Evolutionary conservation across 2,329 filamentous ascomycete species (phyloP).

Genomic region (Tolypocladium amazonense): DNA sequence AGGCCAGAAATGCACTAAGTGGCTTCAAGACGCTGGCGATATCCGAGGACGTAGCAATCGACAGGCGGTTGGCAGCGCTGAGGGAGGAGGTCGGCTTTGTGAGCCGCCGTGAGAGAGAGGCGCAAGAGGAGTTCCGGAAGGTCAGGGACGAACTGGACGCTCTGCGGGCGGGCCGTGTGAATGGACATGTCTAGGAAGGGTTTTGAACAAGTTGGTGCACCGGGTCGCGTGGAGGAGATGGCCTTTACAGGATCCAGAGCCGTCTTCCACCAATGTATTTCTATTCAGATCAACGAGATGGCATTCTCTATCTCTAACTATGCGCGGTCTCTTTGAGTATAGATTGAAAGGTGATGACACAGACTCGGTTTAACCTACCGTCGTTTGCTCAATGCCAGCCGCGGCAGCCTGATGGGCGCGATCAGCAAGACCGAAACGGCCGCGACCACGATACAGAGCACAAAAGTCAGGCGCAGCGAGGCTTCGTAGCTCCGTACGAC

Average conservation of each 20-base stretch:
- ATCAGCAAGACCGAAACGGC: constrained; percentile 36
- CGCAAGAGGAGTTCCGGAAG: constrained; percentile 73
- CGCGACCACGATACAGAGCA: constrained; percentile 33
- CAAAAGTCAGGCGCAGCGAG: constrained; percentile 36
- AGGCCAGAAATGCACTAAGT: constrained; percentile 60
- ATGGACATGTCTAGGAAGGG: constrained; percentile 25
- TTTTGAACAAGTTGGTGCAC: background rate
- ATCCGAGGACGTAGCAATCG: constrained; percentile 68
- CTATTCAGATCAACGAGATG: background rate
- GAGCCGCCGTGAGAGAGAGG: constrained; percentile 73
- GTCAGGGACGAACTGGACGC: constrained; percentile 67
- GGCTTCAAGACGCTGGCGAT: constrained; percentile 67
- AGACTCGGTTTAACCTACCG: background rate
- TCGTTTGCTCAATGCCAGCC: constrained; percentile 31
- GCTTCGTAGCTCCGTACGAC: constrained; percentile 45
- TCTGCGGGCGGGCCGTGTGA: constrained; percentile 29
- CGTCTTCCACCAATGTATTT: background rate
- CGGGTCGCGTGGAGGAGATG: background rate
- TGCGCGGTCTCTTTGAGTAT: background rate
- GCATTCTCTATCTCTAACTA: background rate
- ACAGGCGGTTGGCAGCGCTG: constrained; percentile 59
- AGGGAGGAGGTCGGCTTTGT: constrained; percentile 78
- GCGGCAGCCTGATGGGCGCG: constrained; percentile 41
- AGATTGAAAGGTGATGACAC: background rate
- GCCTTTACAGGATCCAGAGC: background rate